These are phyloP conservation scores for Ophiostoma fasciatum DNA, from an alignment of 2,329 filamentous ascomycete genomes.

Conservation along the genomic window DNA sequence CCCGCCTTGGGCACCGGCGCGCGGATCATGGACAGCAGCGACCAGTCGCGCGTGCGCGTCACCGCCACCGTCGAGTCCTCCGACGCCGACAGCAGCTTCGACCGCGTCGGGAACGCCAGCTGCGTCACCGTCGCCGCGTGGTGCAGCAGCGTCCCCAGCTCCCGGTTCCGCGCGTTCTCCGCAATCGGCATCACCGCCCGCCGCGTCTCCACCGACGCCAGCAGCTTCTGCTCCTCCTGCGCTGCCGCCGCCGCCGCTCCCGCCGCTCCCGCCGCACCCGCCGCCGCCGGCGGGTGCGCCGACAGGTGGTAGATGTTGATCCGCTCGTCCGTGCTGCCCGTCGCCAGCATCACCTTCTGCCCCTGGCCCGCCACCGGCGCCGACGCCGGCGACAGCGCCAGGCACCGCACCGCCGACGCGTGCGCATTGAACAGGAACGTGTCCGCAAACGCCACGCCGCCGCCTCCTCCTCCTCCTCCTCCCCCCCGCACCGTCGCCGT, in stretches of 20 bases:
- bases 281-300: slow-evolving; percentile 43
- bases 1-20: slow-evolving; percentile 68
- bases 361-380: slow-evolving; percentile 41
- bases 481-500: slow-evolving; percentile 47
- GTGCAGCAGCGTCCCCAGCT: slow-evolving; percentile 75
- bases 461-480: slow-evolving; percentile 9
- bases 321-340: slow-evolving; percentile 81
- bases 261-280: slow-evolving; percentile 16
- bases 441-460: slow-evolving; percentile 50
- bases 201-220: slow-evolving; percentile 49
- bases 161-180: slow-evolving; percentile 76
- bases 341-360: slow-evolving; percentile 82
- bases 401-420: slow-evolving; percentile 72
- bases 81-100: slow-evolving; percentile 73
- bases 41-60: slow-evolving; percentile 78
- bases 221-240: slow-evolving; percentile 30
- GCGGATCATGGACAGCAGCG: slow-evolving; percentile 73
- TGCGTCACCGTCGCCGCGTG: slow-evolving; percentile 71
- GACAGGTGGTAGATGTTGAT: slow-evolving; percentile 92
- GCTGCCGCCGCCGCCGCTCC: not conserved
- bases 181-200: slow-evolving; percentile 45
- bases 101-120: slow-evolving; percentile 68
- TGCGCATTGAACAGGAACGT: slow-evolving; percentile 95
- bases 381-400: slow-evolving; percentile 70
- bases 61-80: slow-evolving; percentile 90